Base-by-base conservation (phyloP, 352 stramenopile genomes). In the Pythium dissotocum region DNA sequence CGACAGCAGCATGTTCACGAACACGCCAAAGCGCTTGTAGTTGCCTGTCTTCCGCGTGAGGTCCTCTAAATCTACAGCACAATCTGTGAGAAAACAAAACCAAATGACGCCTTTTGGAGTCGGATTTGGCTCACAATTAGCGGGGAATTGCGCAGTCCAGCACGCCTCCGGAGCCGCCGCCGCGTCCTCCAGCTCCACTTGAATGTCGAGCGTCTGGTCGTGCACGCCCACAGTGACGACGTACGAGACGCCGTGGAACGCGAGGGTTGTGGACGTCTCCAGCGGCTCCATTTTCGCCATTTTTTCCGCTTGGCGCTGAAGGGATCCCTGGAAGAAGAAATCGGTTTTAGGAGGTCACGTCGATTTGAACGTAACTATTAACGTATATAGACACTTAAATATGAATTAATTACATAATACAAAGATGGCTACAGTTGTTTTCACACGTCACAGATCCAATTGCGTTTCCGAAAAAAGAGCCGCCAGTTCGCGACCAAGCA, bases 41-140 rank as follows among this genome's bases (percentile, higher is more conserved):
- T 97, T 98, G 63, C 94, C 92, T 28, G 95, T 98, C 71, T 98
- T 97, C 14, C 85, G 81, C 52, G 94, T 98, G 51, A 98, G 85
- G 65, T 97, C 87, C 72, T 98, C 91, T 5, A 98, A 68, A 57
- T 98, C 83, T 82, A 26, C 42, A 13, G 42, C 42, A 26, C 2
- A 51, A 28, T 26, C 42, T 16, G 26, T 51, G 4, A 51, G 26
- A 6, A 18, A 51, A 5, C 18, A 26, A 6, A 4, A 16, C 10
- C 36, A 7, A 16, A 44, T 3, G 8, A 12, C 21, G 36, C 36
- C 36, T 44, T 42, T 44, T 44, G 3, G 16, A 14, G 36, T 4
- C 18, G 7, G 21, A 9, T 24, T 24, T 9, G 13, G 59, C 46
- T 42, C 61, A 87, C 80, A 87, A 13, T 69, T 62, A 21, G 82